These are phyloP conservation scores for Hypoxylon sp. DNA, from an alignment of 2,329 filamentous ascomycete species.

Conservation along the genomic window DNA sequence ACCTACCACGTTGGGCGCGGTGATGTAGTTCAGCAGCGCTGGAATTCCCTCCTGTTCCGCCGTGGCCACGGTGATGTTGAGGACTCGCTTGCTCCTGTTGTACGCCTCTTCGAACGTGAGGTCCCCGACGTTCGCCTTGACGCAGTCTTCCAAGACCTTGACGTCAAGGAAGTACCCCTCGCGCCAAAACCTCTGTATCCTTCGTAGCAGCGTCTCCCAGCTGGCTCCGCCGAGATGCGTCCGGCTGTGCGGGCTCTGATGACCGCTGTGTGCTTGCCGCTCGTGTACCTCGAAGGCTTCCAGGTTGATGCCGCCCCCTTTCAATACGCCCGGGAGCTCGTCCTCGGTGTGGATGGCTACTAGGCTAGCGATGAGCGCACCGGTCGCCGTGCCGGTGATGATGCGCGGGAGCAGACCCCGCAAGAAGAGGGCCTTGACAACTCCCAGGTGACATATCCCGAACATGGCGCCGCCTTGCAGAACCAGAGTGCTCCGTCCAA, in stretches of 20 bases:
- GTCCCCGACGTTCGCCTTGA: slow-evolving; percentile 85
- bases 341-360: slow-evolving; percentile 88
- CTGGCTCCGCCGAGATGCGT: slow-evolving; percentile 52
- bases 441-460: slow-evolving; percentile 86
- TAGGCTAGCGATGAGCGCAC: slow-evolving; percentile 86
- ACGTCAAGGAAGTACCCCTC: slow-evolving; percentile 88
- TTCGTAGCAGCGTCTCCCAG: slow-evolving; percentile 69
- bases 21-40: slow-evolving; percentile 88
- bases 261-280: slow-evolving; percentile 43
- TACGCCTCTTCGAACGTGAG: slow-evolving; percentile 95
- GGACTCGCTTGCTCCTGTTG: slow-evolving; percentile 79
- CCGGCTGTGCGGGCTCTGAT: slow-evolving; percentile 43
- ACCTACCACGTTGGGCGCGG: slow-evolving; percentile 88
- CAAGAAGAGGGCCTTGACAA: slow-evolving; percentile 85
- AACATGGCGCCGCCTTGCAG: slow-evolving; percentile 92
- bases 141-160: slow-evolving; percentile 81
- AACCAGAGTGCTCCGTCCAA: slow-evolving; percentile 85
- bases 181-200: slow-evolving; percentile 71
- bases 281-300: slow-evolving; percentile 71
- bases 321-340: slow-evolving; percentile 79
- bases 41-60: slow-evolving; percentile 78
- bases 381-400: slow-evolving; percentile 89
- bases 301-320: slow-evolving; percentile 82
- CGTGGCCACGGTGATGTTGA: slow-evolving; percentile 91
- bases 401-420: slow-evolving; percentile 85